These are phyloP conservation scores for Zostera marina DNA, from an alignment of 116 monocot species.

Conservation along the genomic window DNA sequence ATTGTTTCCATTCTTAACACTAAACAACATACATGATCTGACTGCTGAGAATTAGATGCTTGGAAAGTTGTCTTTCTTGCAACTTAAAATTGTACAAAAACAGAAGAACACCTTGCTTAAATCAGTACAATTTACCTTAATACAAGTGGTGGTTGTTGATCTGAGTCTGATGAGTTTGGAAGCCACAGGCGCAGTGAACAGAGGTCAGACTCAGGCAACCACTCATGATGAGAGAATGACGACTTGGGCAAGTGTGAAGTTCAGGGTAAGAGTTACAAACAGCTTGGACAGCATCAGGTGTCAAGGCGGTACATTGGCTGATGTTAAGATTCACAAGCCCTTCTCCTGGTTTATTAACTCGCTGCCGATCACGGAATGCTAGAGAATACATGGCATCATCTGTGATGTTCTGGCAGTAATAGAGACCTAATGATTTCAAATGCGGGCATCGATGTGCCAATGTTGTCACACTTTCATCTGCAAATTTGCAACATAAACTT, in stretches of 20 bases:
- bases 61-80: too few relatives aligned
- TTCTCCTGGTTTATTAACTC: slow-evolving; percentile 7
- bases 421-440: slow-evolving; percentile 57
- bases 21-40: too few relatives aligned
- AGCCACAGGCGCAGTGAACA: slow-evolving; percentile 69
- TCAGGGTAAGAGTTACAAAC: slow-evolving; percentile 80
- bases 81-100: too few relatives aligned
- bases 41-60: too few relatives aligned
- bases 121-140: too few relatives aligned
- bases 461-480: slow-evolving; percentile 93
- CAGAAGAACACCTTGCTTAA: too few relatives aligned
- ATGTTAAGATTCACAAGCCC: slow-evolving; percentile 81
- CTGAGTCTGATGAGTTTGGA: slow-evolving; percentile 27
- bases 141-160: too few relatives aligned
- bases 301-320: slow-evolving; percentile 90
- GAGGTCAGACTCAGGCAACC: slow-evolving; percentile 88
- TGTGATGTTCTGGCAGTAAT: slow-evolving; percentile 97
- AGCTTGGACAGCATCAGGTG: slow-evolving; percentile 80
- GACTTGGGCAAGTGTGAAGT: slow-evolving; percentile 69
- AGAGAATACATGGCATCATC: slow-evolving; percentile 90
- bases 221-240: slow-evolving; percentile 84
- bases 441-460: slow-evolving; percentile 58
- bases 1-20: too few relatives aligned
- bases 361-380: slow-evolving; percentile 30
- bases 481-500: slow-evolving; percentile 30